phyloP scores from a whole-genome alignment of 495 filamentous ascomycete species.

The Penicillium antarcticum region DNA sequence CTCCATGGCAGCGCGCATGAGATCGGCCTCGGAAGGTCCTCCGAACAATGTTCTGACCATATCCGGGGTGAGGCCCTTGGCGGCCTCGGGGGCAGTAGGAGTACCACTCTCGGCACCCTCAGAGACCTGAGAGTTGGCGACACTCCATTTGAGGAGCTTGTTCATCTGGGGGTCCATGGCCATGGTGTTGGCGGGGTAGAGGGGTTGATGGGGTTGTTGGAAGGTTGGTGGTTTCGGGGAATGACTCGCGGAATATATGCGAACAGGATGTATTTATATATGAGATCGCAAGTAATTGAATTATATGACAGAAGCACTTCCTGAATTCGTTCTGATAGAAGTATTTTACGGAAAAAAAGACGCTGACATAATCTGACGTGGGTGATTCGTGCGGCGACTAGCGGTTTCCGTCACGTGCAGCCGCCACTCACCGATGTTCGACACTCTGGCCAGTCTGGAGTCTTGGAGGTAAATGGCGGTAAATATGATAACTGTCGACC shows the following conservation, averaged over 20 bases:
- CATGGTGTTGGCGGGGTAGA: slow-evolving; percentile 6
- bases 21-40: slow-evolving; percentile 79
- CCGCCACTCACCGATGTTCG: slow-evolving; percentile 15
- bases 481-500: neutral
- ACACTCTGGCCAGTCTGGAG: neutral
- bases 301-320: too few relatives aligned
- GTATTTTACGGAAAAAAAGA: neutral
- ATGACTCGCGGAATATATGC: neutral
- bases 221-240: neutral
- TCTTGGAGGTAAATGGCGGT: slow-evolving; percentile 10
- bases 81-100: slow-evolving; percentile 36
- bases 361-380: slow-evolving; percentile 14
- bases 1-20: slow-evolving; percentile 81
- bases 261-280: neutral
- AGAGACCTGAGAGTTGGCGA: slow-evolving; percentile 64
- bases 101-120: slow-evolving; percentile 15
- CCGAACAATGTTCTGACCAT: slow-evolving; percentile 72
- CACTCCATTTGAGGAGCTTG: slow-evolving; percentile 89
- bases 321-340: neutral
- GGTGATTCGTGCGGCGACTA: slow-evolving; percentile 21
- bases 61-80: slow-evolving; percentile 54
- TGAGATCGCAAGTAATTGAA: too few relatives aligned
- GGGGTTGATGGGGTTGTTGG: neutral
- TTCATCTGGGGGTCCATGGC: slow-evolving; percentile 60
- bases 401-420: slow-evolving; percentile 19